A percentile compares a stretch with the other conserved stretches of the same genome.
Evolutionary conservation across 2,329 filamentous ascomycete genomes (phyloP).

Genomic region (Calonectria fujianensis): DNA sequence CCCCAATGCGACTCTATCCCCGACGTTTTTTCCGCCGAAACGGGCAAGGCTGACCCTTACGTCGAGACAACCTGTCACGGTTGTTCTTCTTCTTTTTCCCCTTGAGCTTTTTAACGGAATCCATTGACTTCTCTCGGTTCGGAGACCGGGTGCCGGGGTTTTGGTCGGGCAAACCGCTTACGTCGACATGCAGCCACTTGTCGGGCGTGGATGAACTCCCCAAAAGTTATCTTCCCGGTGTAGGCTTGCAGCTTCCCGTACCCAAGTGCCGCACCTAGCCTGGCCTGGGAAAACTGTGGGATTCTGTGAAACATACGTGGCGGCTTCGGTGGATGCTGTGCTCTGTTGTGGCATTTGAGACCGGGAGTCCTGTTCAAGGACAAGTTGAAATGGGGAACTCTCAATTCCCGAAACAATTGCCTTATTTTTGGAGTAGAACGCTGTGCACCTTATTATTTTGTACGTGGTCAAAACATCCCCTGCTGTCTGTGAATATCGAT

Average conservation of each 20-base stretch:
- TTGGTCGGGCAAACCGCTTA: not conserved
- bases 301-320: not conserved
- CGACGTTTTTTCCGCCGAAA: conserved; percentile 12
- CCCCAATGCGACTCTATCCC: conserved; percentile 18
- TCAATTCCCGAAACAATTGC: not conserved
- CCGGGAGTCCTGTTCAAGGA: not conserved
- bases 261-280: conserved; percentile 31
- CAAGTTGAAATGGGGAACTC: not conserved
- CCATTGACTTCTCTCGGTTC: conserved; percentile 8
- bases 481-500: not conserved
- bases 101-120: not conserved
- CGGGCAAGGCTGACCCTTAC: conserved; percentile 7
- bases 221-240: not conserved
- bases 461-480: not conserved
- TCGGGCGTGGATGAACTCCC: conserved; percentile 4
- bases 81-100: not conserved
- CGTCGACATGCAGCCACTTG: not conserved
- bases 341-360: not conserved
- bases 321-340: not conserved
- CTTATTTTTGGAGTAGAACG: not conserved
- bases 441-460: not conserved
- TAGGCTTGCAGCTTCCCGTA: conserved; percentile 25
- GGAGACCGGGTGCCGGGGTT: not conserved
- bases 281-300: not conserved
- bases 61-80: conserved; percentile 16